Base-by-base conservation (phyloP, 176 grass and related monocot genomes). In the Microstegium vimineum region DNA sequence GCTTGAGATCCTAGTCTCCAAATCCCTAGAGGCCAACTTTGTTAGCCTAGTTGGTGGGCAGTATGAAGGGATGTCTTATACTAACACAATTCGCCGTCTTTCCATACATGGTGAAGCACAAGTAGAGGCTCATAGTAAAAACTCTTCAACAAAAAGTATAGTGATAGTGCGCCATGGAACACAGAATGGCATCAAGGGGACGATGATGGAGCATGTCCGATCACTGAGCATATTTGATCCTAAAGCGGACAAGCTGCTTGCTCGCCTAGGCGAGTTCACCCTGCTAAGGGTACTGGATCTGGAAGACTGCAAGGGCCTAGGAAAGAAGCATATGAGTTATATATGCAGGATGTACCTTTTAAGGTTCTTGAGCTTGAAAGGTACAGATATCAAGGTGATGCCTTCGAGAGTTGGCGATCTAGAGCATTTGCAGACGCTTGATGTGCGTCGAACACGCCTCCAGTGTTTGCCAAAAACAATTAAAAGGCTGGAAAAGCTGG, bases 241-340 rank as follows among this genome's bases (percentile, higher is more conserved):
- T 0, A 0, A 27, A 5, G 16, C 1, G 0, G n/a, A 56, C 6
- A 16, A 54, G 49, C 18, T 84, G 2, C 82, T 75, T 0, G 2
- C n/a, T 11, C 32, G 16, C 0, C 32, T 84, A 1, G 11, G 0
- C 4, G 27, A 76, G 62, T 68, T 76, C 45, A 32, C 62, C 16
- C 2, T 76, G 1, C 17, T 84, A 0, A 57, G 72, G 60, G 62
- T 84, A 4, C 82, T 84, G 16, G 82, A 84, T 2, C 34, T 84
- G 0, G 62, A 84, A 6, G 62, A 10, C 5, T 76, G 43, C 34
- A 4, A 59, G 10, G 62, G 10, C 15, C 0, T 84, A 11, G 1
- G 11, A 4, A 8, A 23, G 1, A 1, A 37, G 1, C 80, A 82
- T 49, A 3, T 82, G 68, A 17, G 0, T 3, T 11, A 8, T 14